These are phyloP conservation scores for Inga oerstediana DNA, from an alignment of 306 rosid species.

Conservation along the genomic window DNA sequence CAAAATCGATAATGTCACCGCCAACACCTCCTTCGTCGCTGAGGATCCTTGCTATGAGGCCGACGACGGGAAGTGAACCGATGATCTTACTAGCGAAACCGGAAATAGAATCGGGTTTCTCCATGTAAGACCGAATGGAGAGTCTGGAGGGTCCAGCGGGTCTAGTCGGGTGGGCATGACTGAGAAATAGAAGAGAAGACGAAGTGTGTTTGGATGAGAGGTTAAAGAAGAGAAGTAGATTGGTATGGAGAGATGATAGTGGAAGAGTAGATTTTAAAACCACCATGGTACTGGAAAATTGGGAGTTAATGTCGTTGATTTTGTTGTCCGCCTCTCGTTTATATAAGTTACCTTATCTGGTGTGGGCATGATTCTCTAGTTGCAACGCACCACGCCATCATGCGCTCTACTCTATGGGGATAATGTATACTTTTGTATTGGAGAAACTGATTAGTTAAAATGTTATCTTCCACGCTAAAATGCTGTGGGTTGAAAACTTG, in stretches of 20 bases:
- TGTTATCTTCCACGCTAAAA: too few relatives aligned
- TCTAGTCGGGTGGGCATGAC: constrained; percentile 48
- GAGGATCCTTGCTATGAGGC: constrained; percentile 75
- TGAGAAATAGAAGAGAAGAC: constrained; percentile 44
- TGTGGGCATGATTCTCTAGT: neutral
- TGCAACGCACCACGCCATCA: neutral
- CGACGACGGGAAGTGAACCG: constrained; percentile 87
- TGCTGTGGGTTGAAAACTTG: too few relatives aligned
- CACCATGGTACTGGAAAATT: constrained; percentile 44
- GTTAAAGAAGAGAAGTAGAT: constrained; percentile 25
- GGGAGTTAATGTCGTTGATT: constrained; percentile 29
- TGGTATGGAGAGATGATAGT: constrained; percentile 46
- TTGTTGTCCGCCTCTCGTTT: constrained; percentile 51
- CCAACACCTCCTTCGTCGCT: constrained; percentile 96
- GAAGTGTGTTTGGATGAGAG: constrained; percentile 43
- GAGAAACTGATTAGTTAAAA: too few relatives aligned
- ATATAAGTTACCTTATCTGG: constrained; percentile 60
- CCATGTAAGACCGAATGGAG: constrained; percentile 72
- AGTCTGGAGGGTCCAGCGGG: constrained; percentile 32
- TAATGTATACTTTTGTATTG: too few relatives aligned
- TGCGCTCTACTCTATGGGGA: neutral
- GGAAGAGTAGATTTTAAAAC: constrained; percentile 47
- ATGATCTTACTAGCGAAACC: constrained; percentile 70
- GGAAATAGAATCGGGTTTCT: constrained; percentile 65
- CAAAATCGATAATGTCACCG: constrained; percentile 73